Percentiles rank a stretch among this genome's conserved stretches.
Evolutionary conservation across 306 rosid species (phyloP).

Genomic region (Ormosia emarginata): DNA sequence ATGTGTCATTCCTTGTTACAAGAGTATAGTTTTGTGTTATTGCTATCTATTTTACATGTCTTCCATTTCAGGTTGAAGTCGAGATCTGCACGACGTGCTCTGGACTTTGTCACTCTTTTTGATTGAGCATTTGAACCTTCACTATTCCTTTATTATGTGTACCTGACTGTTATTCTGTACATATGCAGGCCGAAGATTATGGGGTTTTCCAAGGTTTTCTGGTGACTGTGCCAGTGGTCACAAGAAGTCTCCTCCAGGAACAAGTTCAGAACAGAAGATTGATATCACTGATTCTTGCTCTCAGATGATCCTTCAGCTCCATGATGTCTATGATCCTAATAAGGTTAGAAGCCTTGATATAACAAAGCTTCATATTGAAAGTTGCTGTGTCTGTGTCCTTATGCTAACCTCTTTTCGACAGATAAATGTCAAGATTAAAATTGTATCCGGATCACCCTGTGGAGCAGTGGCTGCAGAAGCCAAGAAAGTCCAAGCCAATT

Average conservation of each 20-base stretch:
- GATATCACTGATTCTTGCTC: constrained; percentile 90
- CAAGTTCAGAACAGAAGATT: constrained; percentile 64
- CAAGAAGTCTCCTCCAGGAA: constrained; percentile 52
- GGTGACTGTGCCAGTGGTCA: constrained; percentile 87
- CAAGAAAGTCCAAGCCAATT: constrained; percentile 73
- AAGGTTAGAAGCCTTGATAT: constrained; percentile 46
- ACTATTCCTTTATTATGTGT: not conserved
- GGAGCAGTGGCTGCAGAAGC: constrained; percentile 93
- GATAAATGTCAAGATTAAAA: constrained; percentile 91
- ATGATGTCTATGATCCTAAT: constrained; percentile 94
- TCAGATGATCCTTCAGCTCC: constrained; percentile 98
- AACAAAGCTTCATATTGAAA: not conserved
- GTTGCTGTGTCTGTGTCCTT: not conserved
- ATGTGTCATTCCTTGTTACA: not conserved
- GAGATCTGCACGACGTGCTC: not conserved
- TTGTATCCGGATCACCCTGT: constrained; percentile 80
- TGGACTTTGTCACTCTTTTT: not conserved
- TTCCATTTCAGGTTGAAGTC: constrained; percentile 6
- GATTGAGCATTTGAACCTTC: not conserved
- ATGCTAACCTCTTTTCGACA: constrained; percentile 23
- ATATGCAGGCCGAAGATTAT: constrained; percentile 69
- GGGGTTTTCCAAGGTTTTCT: constrained; percentile 93
- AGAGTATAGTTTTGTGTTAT: not conserved
- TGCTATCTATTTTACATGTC: not conserved
- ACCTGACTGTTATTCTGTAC: not conserved